These are phyloP conservation scores for Amauroascus niger DNA, from an alignment of 2,329 filamentous ascomycete species.

Conservation along the genomic window DNA sequence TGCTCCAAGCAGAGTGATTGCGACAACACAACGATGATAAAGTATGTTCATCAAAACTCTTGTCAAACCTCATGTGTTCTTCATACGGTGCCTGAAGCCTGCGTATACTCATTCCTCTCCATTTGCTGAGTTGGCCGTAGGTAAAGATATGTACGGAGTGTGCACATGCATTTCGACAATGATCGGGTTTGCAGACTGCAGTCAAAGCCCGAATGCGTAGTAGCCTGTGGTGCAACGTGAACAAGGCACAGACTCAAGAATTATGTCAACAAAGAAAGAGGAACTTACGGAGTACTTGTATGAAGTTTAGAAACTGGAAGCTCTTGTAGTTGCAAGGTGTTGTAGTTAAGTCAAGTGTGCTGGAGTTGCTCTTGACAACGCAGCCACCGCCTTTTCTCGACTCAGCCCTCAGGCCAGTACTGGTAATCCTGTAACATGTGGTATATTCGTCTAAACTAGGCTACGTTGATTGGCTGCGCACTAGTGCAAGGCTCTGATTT, in stretches of 20 bases:
- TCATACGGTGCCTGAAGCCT: too few relatives aligned
- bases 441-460: background rate
- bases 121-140: too few relatives aligned
- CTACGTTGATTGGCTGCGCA: background rate
- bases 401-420: background rate
- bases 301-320: too few relatives aligned
- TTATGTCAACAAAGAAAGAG: background rate
- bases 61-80: too few relatives aligned
- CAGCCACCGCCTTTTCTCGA: conserved; percentile 4
- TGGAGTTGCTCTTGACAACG: background rate
- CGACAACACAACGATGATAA: too few relatives aligned
- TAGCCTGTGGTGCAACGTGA: background rate
- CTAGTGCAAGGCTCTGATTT: background rate
- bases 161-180: too few relatives aligned
- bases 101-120: too few relatives aligned
- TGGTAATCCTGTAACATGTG: background rate
- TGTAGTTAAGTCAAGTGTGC: too few relatives aligned
- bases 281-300: background rate
- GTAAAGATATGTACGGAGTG: too few relatives aligned
- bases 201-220: background rate
- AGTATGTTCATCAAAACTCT: too few relatives aligned
- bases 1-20: too few relatives aligned
- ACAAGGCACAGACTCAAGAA: background rate
- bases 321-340: too few relatives aligned
- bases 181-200: background rate